A percentile compares a stretch with the other conserved stretches of the same genome.
Evolutionary conservation across 257 asterid species (phyloP).

Genomic region (Nicotiana tomentosiformis): DNA sequence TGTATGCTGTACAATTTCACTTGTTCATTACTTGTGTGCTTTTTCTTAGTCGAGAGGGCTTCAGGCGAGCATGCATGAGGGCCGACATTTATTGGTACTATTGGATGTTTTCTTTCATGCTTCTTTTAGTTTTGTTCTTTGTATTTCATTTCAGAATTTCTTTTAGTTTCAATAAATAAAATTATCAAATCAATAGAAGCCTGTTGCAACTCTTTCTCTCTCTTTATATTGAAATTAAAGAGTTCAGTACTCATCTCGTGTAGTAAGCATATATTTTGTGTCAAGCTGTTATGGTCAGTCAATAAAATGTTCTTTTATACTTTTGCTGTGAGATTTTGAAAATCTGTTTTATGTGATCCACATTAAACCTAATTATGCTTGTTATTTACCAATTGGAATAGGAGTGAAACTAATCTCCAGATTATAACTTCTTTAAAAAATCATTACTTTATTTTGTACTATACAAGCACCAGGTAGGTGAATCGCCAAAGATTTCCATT

Average conservation of each 20-base stretch:
- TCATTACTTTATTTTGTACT: not conserved
- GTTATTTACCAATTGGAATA: not conserved
- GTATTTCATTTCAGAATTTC: not conserved
- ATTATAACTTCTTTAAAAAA: not conserved
- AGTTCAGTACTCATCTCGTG: not conserved
- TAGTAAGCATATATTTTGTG: not conserved
- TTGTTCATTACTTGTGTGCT: conserved; percentile 83
- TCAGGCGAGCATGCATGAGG: conserved; percentile 93
- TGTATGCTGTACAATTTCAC: conserved; percentile 89
- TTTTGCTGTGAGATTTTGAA: not conserved
- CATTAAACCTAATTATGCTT: not conserved
- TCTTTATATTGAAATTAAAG: not conserved
- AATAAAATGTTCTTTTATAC: not conserved
- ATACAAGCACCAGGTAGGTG: not conserved
- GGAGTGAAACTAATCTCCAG: not conserved
- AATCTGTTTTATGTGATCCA: not conserved
- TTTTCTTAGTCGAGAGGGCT: conserved; percentile 94
- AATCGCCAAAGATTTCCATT: not conserved
- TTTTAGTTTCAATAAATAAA: not conserved
- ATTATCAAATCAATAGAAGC: not conserved
- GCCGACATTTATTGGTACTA: conserved; percentile 68
- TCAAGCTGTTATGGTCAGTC: not conserved
- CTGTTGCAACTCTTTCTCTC: not conserved
- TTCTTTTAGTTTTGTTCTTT: conserved; percentile 5
- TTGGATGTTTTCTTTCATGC: conserved; percentile 12